phyloP scores from a whole-genome alignment of 2,329 filamentous ascomycete genomes.

The Rutstroemia sp. region DNA sequence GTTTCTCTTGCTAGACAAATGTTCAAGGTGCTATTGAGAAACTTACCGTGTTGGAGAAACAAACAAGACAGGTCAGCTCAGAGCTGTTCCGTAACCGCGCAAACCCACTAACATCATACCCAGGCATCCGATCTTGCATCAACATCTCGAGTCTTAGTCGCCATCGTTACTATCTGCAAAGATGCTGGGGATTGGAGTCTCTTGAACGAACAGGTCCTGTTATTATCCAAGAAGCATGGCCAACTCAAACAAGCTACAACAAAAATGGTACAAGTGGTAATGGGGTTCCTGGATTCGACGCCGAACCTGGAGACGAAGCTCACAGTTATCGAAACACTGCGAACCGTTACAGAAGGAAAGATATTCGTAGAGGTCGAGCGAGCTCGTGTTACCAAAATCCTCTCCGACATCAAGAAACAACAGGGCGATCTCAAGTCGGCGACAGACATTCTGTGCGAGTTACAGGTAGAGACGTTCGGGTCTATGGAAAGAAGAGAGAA shows the following conservation, averaged over 20 bases:
- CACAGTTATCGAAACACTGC: slow-evolving; percentile 85
- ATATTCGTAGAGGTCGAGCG: slow-evolving; percentile 99
- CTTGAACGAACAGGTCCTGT: slow-evolving; percentile 91
- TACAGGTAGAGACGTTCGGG: slow-evolving; percentile 97
- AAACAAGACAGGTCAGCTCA: slow-evolving; percentile 76
- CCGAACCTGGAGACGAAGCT: slow-evolving; percentile 83
- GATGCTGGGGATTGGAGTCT: slow-evolving; percentile 86
- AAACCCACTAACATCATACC: slow-evolving; percentile 22
- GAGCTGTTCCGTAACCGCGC: slow-evolving; percentile 4
- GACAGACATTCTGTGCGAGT: slow-evolving; percentile 87
- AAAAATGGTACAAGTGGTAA: slow-evolving; percentile 97
- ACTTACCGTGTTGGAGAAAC: slow-evolving; percentile 86
- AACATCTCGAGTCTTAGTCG: slow-evolving; percentile 78
- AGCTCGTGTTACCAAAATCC: slow-evolving; percentile 85
- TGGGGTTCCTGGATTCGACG: slow-evolving; percentile 82
- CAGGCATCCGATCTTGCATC: slow-evolving; percentile 93
- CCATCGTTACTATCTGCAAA: slow-evolving; percentile 92
- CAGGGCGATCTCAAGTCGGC: slow-evolving; percentile 89
- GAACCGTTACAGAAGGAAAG: slow-evolving; percentile 98
- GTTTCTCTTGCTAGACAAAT: slow-evolving; percentile 48
- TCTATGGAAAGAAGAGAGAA: slow-evolving; percentile 97
- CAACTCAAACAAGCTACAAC: slow-evolving; percentile 99
- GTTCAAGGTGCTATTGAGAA: slow-evolving; percentile 88
- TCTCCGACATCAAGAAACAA: slow-evolving; percentile 95
- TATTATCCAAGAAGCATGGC: slow-evolving; percentile 98